Conservation (phyloP, 2,329 filamentous ascomycete genomes). For the Pyricularia pennisetigena region DNA sequence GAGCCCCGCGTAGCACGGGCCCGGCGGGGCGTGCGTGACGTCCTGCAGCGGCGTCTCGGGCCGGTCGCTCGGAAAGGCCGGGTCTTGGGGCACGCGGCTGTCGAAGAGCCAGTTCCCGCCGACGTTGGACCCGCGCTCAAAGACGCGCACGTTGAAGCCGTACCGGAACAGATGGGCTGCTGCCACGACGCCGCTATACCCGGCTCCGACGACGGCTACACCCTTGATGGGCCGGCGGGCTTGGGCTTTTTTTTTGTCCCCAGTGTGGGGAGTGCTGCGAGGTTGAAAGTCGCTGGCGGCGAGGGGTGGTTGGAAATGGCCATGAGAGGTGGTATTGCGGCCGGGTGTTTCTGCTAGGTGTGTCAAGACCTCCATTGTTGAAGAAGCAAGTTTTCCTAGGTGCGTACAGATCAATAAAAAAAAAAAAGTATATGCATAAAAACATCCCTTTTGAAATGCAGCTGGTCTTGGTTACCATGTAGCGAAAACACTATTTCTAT, state of each 20-base stretch:
- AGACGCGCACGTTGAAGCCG: slow-evolving; percentile 25
- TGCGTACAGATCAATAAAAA: too few species aligned
- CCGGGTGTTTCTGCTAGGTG: not conserved
- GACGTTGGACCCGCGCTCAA: slow-evolving; percentile 22
- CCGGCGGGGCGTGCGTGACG: slow-evolving; percentile 6
- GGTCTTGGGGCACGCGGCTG: slow-evolving; percentile 16
- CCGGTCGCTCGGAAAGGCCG: slow-evolving; percentile 21
- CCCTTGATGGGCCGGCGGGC: not conserved
- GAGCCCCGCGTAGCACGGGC: slow-evolving; percentile 45
- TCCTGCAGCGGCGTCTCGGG: slow-evolving; percentile 7
- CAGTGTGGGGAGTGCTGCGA: not conserved
- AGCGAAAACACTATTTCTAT: not conserved
- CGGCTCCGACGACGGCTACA: slow-evolving; percentile 29
- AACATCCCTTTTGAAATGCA: not conserved
- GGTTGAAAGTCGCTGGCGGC: not conserved
- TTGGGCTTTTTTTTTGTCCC: not conserved
- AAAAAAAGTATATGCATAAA: not conserved
- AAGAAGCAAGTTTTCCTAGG: not conserved
- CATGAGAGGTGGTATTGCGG: not conserved
- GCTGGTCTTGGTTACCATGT: not conserved
- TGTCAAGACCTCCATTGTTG: not conserved
- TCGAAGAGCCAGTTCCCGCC: slow-evolving; percentile 31
- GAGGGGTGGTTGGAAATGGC: not conserved
- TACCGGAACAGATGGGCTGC: slow-evolving; percentile 26
- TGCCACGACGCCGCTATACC: slow-evolving; percentile 27